Evolutionary conservation across 192 early-diverging fungal species (phyloP), one percentile per base, ranked within the genome.

Genomic region (Coemansia sp.): DNA sequence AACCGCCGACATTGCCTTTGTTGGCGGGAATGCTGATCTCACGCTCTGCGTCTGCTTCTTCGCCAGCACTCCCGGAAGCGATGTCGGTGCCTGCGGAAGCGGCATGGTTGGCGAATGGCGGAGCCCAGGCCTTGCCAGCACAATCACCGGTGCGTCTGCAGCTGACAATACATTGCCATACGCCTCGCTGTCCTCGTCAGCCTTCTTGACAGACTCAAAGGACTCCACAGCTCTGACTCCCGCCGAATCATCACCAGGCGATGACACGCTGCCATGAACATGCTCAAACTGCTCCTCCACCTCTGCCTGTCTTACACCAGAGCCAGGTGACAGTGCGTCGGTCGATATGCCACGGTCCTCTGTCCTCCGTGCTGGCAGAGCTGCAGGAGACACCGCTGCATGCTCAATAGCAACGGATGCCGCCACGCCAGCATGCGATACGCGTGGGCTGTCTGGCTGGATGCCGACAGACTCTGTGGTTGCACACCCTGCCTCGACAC

Each of bases 51-150:
- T 6, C 30, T 31, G 29, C 0, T 15, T 29, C 5, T 54, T 28
- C 52, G 28, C 30, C 5, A 30, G 52, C 17, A 31, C 29, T 19
- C 13, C 29, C 30, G 65, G 58, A 27, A 48, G 25, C 23, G 58
- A 67, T 48, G 45, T 31, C 20, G 70, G 72, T 37, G 38, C 59
- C 47, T 29, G 64, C 61, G 57, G 61, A 30, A 67, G 33, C 3
- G 65, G 65, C 41, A 61, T 55, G 2, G 57, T 52, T 14, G 65
- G 65, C 10, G 65, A 67, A 14, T 33, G 61, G 36, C 50, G 57
- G 6, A 57, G 64, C 28, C 59, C 44, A 40, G 22, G 47, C 50
- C 22, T 33, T 9, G 41, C 29, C 50, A 38, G n/a, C 6, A 48
- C 29, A 9, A 48, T n/a, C 7, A 48, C 42, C 20, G 44, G 29